Conservation (phyloP, 2,329 filamentous ascomycete species). For the Beauveria brongniartii region DNA sequence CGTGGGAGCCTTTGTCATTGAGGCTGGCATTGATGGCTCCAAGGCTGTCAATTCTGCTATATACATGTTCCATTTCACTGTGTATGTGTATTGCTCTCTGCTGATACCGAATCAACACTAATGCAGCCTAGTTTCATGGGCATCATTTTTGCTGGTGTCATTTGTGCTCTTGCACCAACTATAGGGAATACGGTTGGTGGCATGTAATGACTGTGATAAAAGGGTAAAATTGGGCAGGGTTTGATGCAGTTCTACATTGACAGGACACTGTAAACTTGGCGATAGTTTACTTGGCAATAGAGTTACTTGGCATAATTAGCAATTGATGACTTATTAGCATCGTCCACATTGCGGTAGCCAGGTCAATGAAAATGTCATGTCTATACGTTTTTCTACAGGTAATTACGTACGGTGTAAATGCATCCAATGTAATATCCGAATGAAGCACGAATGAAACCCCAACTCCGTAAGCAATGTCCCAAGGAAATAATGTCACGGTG, state of each 20-base stretch:
- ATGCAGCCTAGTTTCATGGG: constrained; percentile 16
- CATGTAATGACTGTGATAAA: no score
- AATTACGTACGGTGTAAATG: neutral
- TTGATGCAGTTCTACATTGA: neutral
- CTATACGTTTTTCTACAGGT: neutral
- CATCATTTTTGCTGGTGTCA: constrained; percentile 15
- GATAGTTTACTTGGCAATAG: neutral
- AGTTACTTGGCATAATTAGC: neutral
- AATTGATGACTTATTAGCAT: neutral
- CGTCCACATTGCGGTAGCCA: neutral
- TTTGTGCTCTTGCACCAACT: neutral
- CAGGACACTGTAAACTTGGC: neutral
- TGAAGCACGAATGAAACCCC: neutral
- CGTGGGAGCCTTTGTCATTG: constrained; percentile 1
- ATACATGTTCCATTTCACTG: constrained; percentile 15
- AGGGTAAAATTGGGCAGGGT: neutral
- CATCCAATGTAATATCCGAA: neutral
- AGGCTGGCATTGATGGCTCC: neutral
- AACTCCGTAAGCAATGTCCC: neutral
- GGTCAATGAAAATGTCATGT: neutral
- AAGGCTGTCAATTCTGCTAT: constrained; percentile 7
- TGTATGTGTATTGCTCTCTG: constrained; percentile 17
- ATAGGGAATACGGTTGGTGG: no score
- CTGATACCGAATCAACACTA: constrained; percentile 14
- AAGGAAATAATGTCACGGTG: neutral